Evolutionary conservation across 495 filamentous ascomycete genomes (phyloP).

Genomic region (Evernia prunastri): DNA sequence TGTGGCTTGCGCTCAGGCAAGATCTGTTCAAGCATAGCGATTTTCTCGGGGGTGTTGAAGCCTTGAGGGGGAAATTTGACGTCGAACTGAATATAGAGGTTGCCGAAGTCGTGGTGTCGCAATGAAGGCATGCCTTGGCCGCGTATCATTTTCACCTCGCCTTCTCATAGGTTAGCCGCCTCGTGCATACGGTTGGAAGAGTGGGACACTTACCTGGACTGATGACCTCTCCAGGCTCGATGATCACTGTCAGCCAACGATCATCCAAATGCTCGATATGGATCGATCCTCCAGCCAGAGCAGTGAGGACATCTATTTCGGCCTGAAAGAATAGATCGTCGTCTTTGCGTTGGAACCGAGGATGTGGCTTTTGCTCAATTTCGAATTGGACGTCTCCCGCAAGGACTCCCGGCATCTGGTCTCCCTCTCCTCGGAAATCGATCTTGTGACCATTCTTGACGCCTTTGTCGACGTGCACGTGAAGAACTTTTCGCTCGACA

Average conservation of each 20-base stretch:
- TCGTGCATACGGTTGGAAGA: background rate
- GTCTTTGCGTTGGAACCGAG: slow-evolving; percentile 89
- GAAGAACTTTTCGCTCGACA: slow-evolving; percentile 94
- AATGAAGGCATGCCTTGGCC: slow-evolving; percentile 98
- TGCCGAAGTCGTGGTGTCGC: slow-evolving; percentile 92
- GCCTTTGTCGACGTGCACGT: slow-evolving; percentile 94
- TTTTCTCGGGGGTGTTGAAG: slow-evolving; percentile 44
- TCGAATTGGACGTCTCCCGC: slow-evolving; percentile 95
- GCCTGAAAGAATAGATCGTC: slow-evolving; percentile 95
- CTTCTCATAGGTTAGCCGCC: slow-evolving; percentile 43
- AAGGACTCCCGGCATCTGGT: slow-evolving; percentile 87
- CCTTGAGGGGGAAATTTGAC: slow-evolving; percentile 80
- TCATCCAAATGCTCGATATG: slow-evolving; percentile 96
- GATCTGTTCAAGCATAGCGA: slow-evolving; percentile 64
- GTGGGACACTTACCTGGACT: slow-evolving; percentile 62
- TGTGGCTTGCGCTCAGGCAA: slow-evolving; percentile 64
- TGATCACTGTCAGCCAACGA: slow-evolving; percentile 86
- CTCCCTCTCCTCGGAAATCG: slow-evolving; percentile 92
- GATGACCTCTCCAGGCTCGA: slow-evolving; percentile 89
- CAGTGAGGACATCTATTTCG: slow-evolving; percentile 93
- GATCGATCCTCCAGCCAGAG: slow-evolving; percentile 81
- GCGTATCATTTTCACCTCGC: slow-evolving; percentile 85
- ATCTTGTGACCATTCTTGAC: slow-evolving; percentile 91
- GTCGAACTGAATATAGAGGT: slow-evolving; percentile 95
- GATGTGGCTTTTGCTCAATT: slow-evolving; percentile 95